Evolutionary conservation across 495 filamentous ascomycete genomes (phyloP).

Genomic region (Tuber magnatum): DNA sequence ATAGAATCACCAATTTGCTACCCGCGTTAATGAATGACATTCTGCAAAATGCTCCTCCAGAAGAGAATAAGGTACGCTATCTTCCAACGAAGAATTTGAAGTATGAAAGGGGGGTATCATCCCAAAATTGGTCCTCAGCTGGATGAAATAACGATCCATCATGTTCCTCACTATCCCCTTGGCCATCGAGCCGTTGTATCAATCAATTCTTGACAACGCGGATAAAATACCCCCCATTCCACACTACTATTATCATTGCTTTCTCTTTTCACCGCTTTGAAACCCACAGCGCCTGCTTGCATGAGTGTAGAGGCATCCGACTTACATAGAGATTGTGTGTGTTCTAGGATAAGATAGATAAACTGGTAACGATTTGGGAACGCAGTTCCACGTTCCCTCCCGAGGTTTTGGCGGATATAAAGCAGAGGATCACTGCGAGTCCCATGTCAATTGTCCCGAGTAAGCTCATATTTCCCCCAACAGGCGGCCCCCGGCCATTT

Average conservation of each 20-base stretch:
- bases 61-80: constrained; percentile 96
- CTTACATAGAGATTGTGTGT: constrained; percentile 44
- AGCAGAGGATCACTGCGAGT: constrained; percentile 64
- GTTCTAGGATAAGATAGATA: constrained; percentile 89
- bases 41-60: constrained; percentile 76
- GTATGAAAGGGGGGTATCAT: constrained; percentile 9
- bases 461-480: constrained; percentile 40
- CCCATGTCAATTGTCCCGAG: constrained; percentile 54
- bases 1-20: constrained; percentile 91
- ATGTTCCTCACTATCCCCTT: not conserved
- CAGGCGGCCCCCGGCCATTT: constrained; percentile 22
- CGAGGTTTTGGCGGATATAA: constrained; percentile 74
- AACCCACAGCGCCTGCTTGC: constrained; percentile 47
- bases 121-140: constrained; percentile 22
- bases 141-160: constrained; percentile 15
- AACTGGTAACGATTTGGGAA: constrained; percentile 97
- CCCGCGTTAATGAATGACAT: constrained; percentile 94
- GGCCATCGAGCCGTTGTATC: constrained; percentile 35
- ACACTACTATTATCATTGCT: constrained; percentile 1
- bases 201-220: constrained; percentile 35
- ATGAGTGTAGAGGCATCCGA: constrained; percentile 41
- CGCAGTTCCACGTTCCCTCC: constrained; percentile 84
- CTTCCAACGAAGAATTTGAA: constrained; percentile 32
- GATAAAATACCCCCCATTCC: constrained; percentile 33
- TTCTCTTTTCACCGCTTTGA: constrained; percentile 41